A percentile compares a stretch with the other conserved stretches of the same genome.
phyloP scores from a whole-genome alignment of 352 stramenopile genomes.

The Phytophthora macrochlamydospora region DNA sequence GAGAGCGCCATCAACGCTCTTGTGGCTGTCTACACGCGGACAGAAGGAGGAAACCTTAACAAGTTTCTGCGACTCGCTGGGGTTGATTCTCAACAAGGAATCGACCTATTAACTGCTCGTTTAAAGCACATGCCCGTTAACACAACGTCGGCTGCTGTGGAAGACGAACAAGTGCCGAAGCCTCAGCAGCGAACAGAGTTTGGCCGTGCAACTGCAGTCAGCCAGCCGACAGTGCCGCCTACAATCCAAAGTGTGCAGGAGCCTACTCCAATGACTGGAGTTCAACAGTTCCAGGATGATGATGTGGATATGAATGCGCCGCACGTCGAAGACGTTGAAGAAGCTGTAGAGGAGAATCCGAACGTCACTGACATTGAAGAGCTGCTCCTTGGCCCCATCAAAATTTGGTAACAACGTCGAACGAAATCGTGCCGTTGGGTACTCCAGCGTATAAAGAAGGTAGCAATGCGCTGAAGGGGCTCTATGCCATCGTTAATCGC shows the following conservation, averaged over 20 bases:
- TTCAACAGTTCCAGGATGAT: slow-evolving; percentile 49
- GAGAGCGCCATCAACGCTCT: slow-evolving; percentile 77
- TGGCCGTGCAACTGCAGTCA: slow-evolving; percentile 15
- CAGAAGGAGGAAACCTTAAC: slow-evolving; percentile 64
- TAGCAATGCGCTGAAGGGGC: slow-evolving; percentile 75
- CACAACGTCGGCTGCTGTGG: slow-evolving; percentile 11
- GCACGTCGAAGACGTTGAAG: slow-evolving; percentile 14
- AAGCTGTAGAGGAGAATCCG: slow-evolving; percentile 17
- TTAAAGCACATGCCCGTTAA: slow-evolving; percentile 77
- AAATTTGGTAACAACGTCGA: slow-evolving; percentile 65
- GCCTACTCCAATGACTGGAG: slow-evolving; percentile 30
- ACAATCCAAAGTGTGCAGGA: slow-evolving; percentile 7
- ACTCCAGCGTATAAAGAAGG: slow-evolving; percentile 66
- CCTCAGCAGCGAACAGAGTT: slow-evolving; percentile 30
- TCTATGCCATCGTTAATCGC: slow-evolving; percentile 80
- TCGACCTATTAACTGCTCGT: slow-evolving; percentile 75
- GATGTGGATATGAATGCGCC: slow-evolving; percentile 59
- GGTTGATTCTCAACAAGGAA: slow-evolving; percentile 80
- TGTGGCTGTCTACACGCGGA: slow-evolving; percentile 73
- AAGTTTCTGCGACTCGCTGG: slow-evolving; percentile 80
- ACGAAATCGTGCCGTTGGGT: slow-evolving; percentile 62
- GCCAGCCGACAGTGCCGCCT: slow-evolving; percentile 3
- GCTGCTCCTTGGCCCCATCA: slow-evolving; percentile 68
- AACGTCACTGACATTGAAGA: slow-evolving; percentile 46
- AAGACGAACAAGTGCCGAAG: slow-evolving; percentile 12